Evolutionary conservation across 768 basidiomycete genomes (phyloP).

Genomic region (Mycena leptocephala): DNA sequence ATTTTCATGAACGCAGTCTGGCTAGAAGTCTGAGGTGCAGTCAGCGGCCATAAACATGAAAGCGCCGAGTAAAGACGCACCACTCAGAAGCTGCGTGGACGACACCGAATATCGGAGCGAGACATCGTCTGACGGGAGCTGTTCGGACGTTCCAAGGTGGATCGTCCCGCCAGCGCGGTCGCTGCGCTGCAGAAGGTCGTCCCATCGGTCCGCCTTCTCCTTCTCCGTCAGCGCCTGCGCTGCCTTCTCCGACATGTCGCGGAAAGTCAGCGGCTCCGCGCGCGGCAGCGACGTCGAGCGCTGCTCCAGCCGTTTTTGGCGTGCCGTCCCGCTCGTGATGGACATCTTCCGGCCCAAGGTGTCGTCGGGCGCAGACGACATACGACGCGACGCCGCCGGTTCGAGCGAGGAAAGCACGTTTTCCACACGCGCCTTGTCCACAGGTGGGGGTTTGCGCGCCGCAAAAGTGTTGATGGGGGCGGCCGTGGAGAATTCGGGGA

Average conservation of each 20-base stretch:
- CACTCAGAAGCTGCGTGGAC: conserved; percentile 33
- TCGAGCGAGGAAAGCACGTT: conserved; percentile 35
- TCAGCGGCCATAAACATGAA: background rate
- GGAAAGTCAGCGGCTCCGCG: conserved; percentile 59
- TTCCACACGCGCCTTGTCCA: conserved; percentile 20
- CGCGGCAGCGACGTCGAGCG: conserved; percentile 30
- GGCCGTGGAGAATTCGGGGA: conserved; percentile 66
- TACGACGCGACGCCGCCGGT: conserved; percentile 43
- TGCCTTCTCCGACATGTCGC: conserved; percentile 58
- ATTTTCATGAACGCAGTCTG: background rate
- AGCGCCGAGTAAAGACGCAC: background rate
- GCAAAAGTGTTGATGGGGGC: conserved; percentile 65
- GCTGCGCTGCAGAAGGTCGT: conserved; percentile 77
- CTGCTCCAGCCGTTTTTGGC: conserved; percentile 29
- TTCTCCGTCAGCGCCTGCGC: conserved; percentile 68
- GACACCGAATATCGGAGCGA: conserved; percentile 31
- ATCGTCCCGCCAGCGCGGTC: conserved; percentile 83
- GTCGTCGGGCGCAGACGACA: conserved; percentile 37
- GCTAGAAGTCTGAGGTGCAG: conserved; percentile 15
- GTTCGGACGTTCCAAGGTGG: conserved; percentile 59
- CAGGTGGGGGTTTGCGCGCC: conserved; percentile 35
- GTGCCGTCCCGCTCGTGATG: conserved; percentile 8
- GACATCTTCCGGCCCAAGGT: background rate
- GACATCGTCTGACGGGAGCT: conserved; percentile 31
- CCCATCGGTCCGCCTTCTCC: conserved; percentile 84